These are phyloP conservation scores for Blastomyces emzantsi DNA, from an alignment of 2,329 filamentous ascomycete species.

Conservation along the genomic window DNA sequence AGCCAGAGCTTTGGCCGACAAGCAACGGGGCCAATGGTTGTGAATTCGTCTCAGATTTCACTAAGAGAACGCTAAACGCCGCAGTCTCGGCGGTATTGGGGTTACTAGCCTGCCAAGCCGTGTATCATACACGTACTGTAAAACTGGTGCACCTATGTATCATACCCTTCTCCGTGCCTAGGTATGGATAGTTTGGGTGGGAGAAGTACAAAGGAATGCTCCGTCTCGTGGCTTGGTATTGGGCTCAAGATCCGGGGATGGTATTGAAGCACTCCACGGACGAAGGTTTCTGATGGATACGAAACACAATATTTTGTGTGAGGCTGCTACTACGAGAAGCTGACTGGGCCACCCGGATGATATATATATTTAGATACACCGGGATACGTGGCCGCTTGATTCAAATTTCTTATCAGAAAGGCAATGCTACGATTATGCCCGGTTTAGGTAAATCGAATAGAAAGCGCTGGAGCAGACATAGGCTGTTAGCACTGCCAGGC, in stretches of 20 bases:
- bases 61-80: neutral
- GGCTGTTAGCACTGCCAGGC: neutral
- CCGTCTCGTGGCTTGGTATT: neutral
- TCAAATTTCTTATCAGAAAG: neutral
- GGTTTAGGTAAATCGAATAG: neutral
- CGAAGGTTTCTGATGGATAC: neutral
- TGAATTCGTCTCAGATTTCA: too few relatives aligned
- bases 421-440: neutral
- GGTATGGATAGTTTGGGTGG: neutral
- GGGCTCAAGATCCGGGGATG: neutral
- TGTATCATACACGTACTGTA: neutral
- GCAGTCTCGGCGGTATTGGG: neutral
- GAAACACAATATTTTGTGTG: neutral
- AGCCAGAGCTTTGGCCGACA: neutral
- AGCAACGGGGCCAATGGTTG: too few relatives aligned
- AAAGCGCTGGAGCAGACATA: neutral
- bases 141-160: too few relatives aligned
- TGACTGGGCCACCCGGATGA: neutral
- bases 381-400: neutral
- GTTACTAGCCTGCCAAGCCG: neutral
- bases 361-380: neutral
- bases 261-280: neutral
- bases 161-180: neutral
- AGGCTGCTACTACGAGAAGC: too few relatives aligned
- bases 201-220: neutral